Base-by-base conservation (phyloP, 2,329 filamentous ascomycete species). In the Neofusicoccum ribis region DNA sequence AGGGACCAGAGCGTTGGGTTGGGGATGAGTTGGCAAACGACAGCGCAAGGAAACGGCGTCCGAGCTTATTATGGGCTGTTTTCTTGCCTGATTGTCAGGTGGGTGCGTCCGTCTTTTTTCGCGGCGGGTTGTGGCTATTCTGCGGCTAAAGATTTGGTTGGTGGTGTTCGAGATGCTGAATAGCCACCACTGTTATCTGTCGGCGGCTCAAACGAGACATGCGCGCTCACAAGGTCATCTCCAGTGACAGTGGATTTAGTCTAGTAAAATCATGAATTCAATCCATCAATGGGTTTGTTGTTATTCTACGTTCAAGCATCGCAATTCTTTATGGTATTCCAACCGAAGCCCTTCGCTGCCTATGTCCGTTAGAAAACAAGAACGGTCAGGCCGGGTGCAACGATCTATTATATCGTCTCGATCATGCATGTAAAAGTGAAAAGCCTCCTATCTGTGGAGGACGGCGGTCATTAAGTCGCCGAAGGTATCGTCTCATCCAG, bases 381-480 rank as follows among this genome's bases (percentile, higher is more conserved):
- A 47, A 47, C 8, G 15, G 56, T 12, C 41, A 36, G 43, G 20
- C 56, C 27, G 37, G 31, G 43, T 7, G 43, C 56, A 36, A 47
- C 41, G 56, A 47, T 60, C 56, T 60, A 60, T 60, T 60, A 60
- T 60, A 46, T 60, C 41, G 56, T 60, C 31, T 37, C 23, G n/a
- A 37, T 60, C 56, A 47, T 60, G 56, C 56, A 37, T 36, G 56
- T 47, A 37, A 37, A 37, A 39, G 37, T 23, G 14, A 20, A 17
- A 37, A 47, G 8, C 56, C 56, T 27, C 56, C 41, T 3, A 23
- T 47, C 23, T 60, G 3, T 36, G 56, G 56, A 47, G 43, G 56
- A 9, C 43, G 56, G 56, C 41, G 41, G 36, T 8, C 54, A 20
- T 31, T 15, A 60, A 47, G 27, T 60, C 56, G 31, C 56, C 56